Evolutionary conservation across 208 protist genomes (phyloP).

Genomic region (Trypanosoma boissoni): DNA sequence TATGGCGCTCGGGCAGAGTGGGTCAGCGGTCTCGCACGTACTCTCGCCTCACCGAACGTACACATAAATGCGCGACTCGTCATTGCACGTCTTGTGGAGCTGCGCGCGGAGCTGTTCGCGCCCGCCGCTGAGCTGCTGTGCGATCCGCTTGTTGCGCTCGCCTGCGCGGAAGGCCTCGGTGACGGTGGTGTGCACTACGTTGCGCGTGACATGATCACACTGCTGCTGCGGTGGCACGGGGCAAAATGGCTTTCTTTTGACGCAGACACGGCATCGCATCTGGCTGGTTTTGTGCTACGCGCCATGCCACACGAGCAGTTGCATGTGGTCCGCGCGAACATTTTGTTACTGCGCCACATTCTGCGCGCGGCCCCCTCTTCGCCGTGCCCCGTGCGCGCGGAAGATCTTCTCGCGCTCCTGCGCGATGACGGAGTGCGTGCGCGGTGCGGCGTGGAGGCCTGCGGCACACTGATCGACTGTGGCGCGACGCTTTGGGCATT

Average conservation of each 20-base stretch:
- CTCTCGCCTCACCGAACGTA: conserved; percentile 22
- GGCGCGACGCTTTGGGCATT: too few species aligned
- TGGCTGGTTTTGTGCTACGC: conserved; percentile 34
- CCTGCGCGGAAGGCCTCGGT: conserved; percentile 19
- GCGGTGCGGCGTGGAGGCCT: too few species aligned
- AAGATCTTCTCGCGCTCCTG: too few species aligned
- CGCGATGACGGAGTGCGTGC: too few species aligned
- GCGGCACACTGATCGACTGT: too few species aligned
- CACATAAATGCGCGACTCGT: conserved; percentile 52
- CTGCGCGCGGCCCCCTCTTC: too few species aligned
- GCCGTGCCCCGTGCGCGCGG: too few species aligned
- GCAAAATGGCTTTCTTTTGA: conserved; percentile 7
- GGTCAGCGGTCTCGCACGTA: conserved; percentile 56
- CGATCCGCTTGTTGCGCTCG: conserved; percentile 43
- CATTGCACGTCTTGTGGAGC: conserved; percentile 49
- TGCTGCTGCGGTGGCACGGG: conserved; percentile 46
- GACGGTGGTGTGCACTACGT: conserved; percentile 72
- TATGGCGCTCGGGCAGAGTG: conserved; percentile 32
- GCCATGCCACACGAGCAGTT: conserved; percentile 18
- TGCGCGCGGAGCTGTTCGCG: conserved; percentile 45
- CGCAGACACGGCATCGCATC: neutral
- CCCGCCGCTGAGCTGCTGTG: conserved; percentile 37
- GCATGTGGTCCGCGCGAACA: too few species aligned
- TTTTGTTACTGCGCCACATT: too few species aligned
- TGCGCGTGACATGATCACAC: conserved; percentile 55